Conservation (phyloP, 2,329 filamentous ascomycete genomes). For the Verticillium klebahnii region DNA sequence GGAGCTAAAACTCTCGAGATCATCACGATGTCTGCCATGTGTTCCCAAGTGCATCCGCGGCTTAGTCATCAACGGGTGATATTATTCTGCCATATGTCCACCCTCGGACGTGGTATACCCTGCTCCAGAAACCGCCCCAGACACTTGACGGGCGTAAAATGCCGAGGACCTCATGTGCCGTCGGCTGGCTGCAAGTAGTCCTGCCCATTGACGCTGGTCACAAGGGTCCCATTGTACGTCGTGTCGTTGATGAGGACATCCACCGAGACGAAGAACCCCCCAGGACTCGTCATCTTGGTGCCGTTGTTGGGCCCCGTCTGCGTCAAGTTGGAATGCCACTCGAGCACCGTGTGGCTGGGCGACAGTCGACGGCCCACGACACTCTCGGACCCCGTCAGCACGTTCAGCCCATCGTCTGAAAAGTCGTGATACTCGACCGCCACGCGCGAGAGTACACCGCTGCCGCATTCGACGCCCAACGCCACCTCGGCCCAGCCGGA, state of each 20-base stretch:
- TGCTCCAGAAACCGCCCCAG: too few species aligned
- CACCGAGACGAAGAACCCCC: constrained; percentile 32
- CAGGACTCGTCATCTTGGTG: constrained; percentile 31
- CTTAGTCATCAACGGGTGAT: too few species aligned
- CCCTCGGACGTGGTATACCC: too few species aligned
- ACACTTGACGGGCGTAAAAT: too few species aligned
- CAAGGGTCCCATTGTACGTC: too few species aligned
- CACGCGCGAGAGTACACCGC: constrained; percentile 15
- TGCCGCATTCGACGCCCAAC: constrained; percentile 10
- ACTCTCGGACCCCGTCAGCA: constrained; percentile 28
- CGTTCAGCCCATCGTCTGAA: constrained; percentile 27
- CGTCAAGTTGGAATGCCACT: constrained; percentile 26
- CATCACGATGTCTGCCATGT: too few species aligned
- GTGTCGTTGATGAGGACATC: constrained; percentile 28
- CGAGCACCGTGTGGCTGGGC: constrained; percentile 20
- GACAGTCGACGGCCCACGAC: constrained; percentile 16
- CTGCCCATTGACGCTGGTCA: too few species aligned
- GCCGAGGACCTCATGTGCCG: too few species aligned
- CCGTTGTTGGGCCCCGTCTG: constrained; percentile 22
- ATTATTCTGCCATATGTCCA: too few species aligned
- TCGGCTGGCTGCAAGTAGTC: too few species aligned
- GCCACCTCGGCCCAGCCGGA: not conserved
- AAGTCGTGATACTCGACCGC: constrained; percentile 28
- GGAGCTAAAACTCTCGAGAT: too few species aligned
- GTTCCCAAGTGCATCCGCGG: too few species aligned